Evolutionary conservation across 495 filamentous ascomycete genomes (phyloP).

Genomic region (Penicillium egyptiacum): DNA sequence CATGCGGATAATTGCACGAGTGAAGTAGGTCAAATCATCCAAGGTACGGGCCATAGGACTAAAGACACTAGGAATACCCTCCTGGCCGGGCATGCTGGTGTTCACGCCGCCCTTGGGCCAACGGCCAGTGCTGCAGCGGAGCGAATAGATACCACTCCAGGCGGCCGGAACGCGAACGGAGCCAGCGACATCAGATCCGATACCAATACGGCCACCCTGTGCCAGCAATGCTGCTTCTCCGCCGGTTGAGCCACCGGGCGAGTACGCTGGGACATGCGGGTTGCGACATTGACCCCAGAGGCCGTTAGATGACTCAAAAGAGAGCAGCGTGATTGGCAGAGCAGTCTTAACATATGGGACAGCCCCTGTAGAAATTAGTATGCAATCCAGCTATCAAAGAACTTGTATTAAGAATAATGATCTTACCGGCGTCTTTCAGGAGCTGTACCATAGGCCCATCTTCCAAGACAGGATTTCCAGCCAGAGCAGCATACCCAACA

Average conservation of each 20-base stretch:
- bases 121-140: constrained; percentile 91
- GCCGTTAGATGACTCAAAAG: constrained; percentile 90
- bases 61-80: constrained; percentile 86
- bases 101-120: constrained; percentile 86
- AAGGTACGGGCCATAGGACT: constrained; percentile 92
- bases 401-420: neutral
- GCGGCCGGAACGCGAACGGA: constrained; percentile 88
- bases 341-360: constrained; percentile 96
- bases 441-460: constrained; percentile 77
- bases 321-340: constrained; percentile 85
- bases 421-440: constrained; percentile 78
- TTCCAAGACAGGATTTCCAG: constrained; percentile 59
- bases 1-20: constrained; percentile 75
- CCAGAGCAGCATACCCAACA: constrained; percentile 76
- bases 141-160: constrained; percentile 84
- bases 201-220: constrained; percentile 83
- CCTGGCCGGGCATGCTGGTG: constrained; percentile 93
- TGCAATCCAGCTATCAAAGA: neutral
- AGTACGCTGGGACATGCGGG: constrained; percentile 79
- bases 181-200: constrained; percentile 93
- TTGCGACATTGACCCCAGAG: constrained; percentile 83
- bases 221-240: constrained; percentile 87
- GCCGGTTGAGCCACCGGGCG: constrained; percentile 88
- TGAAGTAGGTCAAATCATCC: constrained; percentile 82
- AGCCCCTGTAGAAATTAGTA: constrained; percentile 54